Evolutionary conservation across 306 rosid genomes (phyloP), one percentile per base, ranked within the genome.

Genomic region (Betula pendula): DNA sequence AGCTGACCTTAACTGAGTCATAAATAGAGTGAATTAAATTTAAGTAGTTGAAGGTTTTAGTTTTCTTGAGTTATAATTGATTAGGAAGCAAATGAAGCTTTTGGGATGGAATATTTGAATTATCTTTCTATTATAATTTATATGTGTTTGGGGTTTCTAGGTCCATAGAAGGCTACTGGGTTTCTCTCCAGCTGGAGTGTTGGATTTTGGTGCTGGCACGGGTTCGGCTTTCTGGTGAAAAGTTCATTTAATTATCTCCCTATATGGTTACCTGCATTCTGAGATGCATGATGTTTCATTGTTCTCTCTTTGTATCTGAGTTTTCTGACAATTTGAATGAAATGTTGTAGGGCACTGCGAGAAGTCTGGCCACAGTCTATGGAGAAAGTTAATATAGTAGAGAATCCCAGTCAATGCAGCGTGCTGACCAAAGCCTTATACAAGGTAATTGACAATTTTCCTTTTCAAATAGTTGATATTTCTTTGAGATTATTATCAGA

Each of bases 121-220:
- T 73, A 33, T 58, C 52, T 47, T 47, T 79, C 72, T 17, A 25
- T 0, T 8, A 27, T 60, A 45, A 58, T 42, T 45, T 69, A 19
- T 16, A 7, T 43, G 27, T n/a, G 69, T 52, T 48, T 50, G 70
- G 62, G 73, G 58, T 73, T 24, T 75, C 73, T 60, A 92, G 97
- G 93, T 92, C 82, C 87, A 84, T 45, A 87, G 86, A 82, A 89
- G 99, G 84, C 83, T 96, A 68, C 99, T 91, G 15, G 94, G 84
- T 79, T 96, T 95, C 81, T 84, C 91, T 77, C 99, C 97, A 2
- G 68, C 89, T 45, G 85, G 70, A 82, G 92, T 89, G 48, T 79
- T 96, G 87, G 98, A 92, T 84, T 96, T 96, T 75, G 99, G 99
- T 60, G 94, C 97, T 22, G 98, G 99, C 71, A 96, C 97, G 0